Evolutionary conservation across 257 asterid genomes (phyloP).

Genomic region (Coffea canephora): DNA sequence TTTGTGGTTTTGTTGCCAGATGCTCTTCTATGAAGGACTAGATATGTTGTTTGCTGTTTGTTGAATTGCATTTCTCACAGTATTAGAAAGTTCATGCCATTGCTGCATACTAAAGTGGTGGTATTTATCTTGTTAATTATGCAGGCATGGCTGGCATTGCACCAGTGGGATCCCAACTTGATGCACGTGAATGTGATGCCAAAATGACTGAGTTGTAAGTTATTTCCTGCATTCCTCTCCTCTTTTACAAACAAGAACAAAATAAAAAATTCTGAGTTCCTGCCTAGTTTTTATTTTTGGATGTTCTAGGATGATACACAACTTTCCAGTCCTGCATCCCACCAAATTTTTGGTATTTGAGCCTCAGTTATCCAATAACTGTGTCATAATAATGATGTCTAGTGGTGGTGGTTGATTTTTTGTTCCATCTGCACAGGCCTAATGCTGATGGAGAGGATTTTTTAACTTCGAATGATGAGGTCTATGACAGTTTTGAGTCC

Average conservation of each 20-base stretch:
- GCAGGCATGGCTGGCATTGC: conserved; percentile 45
- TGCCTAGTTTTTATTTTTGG: background rate
- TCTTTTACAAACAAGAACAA: background rate
- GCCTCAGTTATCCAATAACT: background rate
- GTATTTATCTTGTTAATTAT: background rate
- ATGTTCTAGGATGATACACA: background rate
- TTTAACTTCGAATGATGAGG: conserved; percentile 46
- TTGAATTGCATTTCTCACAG: background rate
- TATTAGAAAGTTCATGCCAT: background rate
- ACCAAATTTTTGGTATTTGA: background rate
- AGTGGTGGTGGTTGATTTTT: background rate
- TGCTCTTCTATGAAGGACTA: background rate
- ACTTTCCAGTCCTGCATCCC: background rate
- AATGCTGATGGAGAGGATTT: conserved; percentile 38
- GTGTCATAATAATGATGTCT: background rate
- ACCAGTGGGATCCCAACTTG: conserved; percentile 45
- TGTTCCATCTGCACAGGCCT: conserved; percentile 22
- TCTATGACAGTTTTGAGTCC: conserved; percentile 41
- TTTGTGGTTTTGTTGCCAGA: too few relatives aligned
- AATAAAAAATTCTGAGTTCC: background rate
- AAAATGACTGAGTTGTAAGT: conserved; percentile 48
- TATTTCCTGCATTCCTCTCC: background rate
- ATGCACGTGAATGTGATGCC: conserved; percentile 40
- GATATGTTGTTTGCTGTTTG: background rate
- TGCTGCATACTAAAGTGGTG: background rate